Evolutionary conservation across 352 stramenopile species (phyloP).

Genomic region (Hyphochytrium catenoides): DNA sequence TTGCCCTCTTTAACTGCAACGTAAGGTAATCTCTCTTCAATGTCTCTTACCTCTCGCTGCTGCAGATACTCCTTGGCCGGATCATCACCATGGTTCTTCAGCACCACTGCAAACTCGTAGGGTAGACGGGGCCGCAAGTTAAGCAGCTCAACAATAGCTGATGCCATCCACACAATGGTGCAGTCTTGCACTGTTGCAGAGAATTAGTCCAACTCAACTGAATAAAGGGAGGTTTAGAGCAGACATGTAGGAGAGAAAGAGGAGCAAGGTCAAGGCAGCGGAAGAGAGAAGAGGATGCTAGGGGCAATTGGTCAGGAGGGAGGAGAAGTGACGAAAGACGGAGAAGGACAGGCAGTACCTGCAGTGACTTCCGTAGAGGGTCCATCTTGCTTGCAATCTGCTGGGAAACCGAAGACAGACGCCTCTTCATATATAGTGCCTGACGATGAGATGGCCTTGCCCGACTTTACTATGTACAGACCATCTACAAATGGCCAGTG

Average conservation of each 20-base stretch:
- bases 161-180: constrained; percentile 17
- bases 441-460: constrained; percentile 13
- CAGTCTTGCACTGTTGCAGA: background rate
- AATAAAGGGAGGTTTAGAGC: too few species aligned
- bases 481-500: constrained; percentile 14
- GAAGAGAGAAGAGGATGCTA: too few species aligned
- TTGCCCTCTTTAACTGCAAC: too few species aligned
- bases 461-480: constrained; percentile 25
- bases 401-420: constrained; percentile 21
- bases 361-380: constrained; percentile 12
- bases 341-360: constrained; percentile 6
- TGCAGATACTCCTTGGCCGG: constrained; percentile 10
- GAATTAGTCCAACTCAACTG: background rate
- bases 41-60: constrained; percentile 18
- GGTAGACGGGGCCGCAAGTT: constrained; percentile 28
- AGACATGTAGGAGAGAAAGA: too few species aligned
- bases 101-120: constrained; percentile 24
- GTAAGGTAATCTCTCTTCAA: too few species aligned
- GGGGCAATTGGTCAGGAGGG: too few species aligned
- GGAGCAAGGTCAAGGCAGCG: too few species aligned
- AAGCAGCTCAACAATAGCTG: constrained; percentile 25
- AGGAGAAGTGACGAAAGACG: background rate
- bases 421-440: constrained; percentile 19
- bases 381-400: constrained; percentile 12
- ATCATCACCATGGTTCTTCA: constrained; percentile 15